Evolutionary conservation across 768 basidiomycete genomes (phyloP).

Genomic region (Boletus subparvulus): DNA sequence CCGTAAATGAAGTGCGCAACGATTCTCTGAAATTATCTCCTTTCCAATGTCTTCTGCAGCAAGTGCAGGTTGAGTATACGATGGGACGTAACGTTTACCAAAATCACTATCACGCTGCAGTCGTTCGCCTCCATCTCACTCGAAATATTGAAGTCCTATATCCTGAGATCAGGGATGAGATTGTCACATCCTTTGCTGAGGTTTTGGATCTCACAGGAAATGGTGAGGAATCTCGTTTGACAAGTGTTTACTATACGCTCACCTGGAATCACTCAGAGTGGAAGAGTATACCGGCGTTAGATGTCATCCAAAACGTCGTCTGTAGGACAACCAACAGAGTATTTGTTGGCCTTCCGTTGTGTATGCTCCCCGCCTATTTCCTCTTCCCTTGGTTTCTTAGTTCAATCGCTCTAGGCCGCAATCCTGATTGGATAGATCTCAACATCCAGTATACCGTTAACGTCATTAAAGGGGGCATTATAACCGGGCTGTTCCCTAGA

Average conservation of each 20-base stretch:
- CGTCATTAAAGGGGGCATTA: slow-evolving; percentile 15
- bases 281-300: slow-evolving; percentile 30
- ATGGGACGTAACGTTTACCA: slow-evolving; percentile 33
- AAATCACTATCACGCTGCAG: slow-evolving; percentile 31
- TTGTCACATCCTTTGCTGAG: slow-evolving; percentile 40
- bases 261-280: slow-evolving; percentile 34
- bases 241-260: not conserved
- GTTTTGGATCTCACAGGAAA: slow-evolving; percentile 27
- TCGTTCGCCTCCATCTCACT: slow-evolving; percentile 26
- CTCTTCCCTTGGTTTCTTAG: not conserved
- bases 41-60: slow-evolving; percentile 21
- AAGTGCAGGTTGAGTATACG: slow-evolving; percentile 38
- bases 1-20: slow-evolving; percentile 31
- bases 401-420: slow-evolving; percentile 34
- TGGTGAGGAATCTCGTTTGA: slow-evolving; percentile 5
- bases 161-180: slow-evolving; percentile 46
- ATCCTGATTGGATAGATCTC: slow-evolving; percentile 36
- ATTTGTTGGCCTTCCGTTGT: slow-evolving; percentile 50
- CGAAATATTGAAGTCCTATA: slow-evolving; percentile 40
- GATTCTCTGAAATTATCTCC: not conserved
- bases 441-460: slow-evolving; percentile 32
- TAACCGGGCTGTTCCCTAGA: slow-evolving; percentile 34
- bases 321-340: slow-evolving; percentile 44
- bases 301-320: slow-evolving; percentile 34
- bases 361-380: slow-evolving; percentile 20